These are phyloP conservation scores for Setomelanomma holmii DNA, from an alignment of 2,329 filamentous ascomycete species.

Conservation along the genomic window DNA sequence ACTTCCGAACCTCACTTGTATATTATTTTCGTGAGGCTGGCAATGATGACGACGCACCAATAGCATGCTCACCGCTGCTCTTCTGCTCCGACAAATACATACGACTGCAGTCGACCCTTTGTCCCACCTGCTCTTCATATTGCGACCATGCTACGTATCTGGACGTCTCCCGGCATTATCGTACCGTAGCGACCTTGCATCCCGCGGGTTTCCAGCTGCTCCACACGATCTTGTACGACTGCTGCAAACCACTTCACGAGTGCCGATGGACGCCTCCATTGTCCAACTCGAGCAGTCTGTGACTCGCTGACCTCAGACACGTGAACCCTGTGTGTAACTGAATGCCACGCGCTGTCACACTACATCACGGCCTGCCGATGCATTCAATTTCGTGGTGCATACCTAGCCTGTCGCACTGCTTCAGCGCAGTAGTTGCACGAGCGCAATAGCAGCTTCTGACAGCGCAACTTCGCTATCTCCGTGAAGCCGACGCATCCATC, in stretches of 20 bases:
- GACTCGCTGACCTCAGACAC: conserved; percentile 24
- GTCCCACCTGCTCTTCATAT: conserved; percentile 15
- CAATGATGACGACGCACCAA: conserved; percentile 16
- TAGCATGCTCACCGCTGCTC: conserved; percentile 18
- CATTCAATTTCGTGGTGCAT: conserved; percentile 45
- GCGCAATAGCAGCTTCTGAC: conserved; percentile 21
- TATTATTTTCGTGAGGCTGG: conserved; percentile 15
- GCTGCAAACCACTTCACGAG: conserved; percentile 2
- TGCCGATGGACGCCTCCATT: conserved; percentile 9
- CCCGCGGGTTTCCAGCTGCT: conserved; percentile 5
- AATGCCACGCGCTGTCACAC: conserved; percentile 21
- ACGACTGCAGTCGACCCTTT: neutral
- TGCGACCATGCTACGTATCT: conserved; percentile 8
- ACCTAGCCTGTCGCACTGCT: conserved; percentile 40
- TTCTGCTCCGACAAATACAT: conserved; percentile 5
- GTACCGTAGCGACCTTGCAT: conserved; percentile 29
- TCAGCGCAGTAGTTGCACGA: conserved; percentile 16
- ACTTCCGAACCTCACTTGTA: neutral
- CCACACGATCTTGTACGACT: conserved; percentile 29
- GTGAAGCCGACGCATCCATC: conserved; percentile 4
- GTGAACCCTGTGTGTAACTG: conserved; percentile 27
- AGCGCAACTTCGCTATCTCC: conserved; percentile 16
- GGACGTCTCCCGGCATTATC: conserved; percentile 15
- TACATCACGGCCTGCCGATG: conserved; percentile 32
- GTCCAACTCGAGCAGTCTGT: conserved; percentile 10